phyloP scores from a whole-genome alignment of 768 basidiomycete genomes.

The Panaeolus papilionaceus region DNA sequence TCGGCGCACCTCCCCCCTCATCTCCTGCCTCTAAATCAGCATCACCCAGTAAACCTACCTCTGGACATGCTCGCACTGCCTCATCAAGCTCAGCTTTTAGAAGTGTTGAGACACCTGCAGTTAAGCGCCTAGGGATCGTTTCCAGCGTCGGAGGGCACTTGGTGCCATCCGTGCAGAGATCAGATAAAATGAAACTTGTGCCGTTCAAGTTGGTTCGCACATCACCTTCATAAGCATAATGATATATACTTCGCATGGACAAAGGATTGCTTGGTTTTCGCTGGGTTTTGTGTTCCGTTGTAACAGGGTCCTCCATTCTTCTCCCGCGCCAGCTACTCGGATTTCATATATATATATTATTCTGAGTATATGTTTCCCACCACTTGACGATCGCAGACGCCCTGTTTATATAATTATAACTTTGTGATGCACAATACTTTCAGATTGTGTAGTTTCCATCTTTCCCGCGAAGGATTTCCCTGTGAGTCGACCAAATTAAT shows the following conservation, averaged over 20 bases:
- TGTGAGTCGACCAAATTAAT: not conserved
- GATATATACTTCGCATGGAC: not conserved
- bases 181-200: constrained; percentile 52
- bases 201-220: constrained; percentile 40
- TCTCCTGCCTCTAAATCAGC: constrained; percentile 25
- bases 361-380: not conserved
- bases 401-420: constrained; percentile 2
- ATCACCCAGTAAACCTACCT: constrained; percentile 24
- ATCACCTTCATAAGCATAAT: constrained; percentile 15
- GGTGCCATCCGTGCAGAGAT: constrained; percentile 54
- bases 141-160: constrained; percentile 52
- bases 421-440: not conserved
- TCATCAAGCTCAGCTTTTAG: constrained; percentile 25
- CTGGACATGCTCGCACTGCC: constrained; percentile 25
- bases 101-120: constrained; percentile 25
- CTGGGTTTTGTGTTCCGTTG: not conserved
- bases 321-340: not conserved
- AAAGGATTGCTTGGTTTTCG: not conserved
- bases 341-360: not conserved
- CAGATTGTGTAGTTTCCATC: not conserved
- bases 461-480: not conserved
- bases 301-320: not conserved
- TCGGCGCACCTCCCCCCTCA: constrained; percentile 52
- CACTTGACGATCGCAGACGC: constrained; percentile 1
- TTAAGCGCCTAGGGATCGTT: constrained; percentile 40